phyloP scores from a whole-genome alignment of 345 rosid genomes.

The Populus davidiana region DNA sequence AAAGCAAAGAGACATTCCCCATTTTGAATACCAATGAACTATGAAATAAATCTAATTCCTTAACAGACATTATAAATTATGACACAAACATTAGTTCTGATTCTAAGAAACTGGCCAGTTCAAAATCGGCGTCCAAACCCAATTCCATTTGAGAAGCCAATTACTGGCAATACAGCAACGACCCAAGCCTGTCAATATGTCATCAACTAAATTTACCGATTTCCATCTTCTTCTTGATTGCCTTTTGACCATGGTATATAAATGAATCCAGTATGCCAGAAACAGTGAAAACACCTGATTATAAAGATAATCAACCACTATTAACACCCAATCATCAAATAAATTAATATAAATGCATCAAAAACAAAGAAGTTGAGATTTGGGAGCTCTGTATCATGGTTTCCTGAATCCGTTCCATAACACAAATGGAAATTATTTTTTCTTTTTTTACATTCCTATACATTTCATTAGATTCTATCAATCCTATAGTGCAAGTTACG shows the following conservation, averaged over 20 bases:
- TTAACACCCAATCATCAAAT: neutral
- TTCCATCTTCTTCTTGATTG: constrained; percentile 97
- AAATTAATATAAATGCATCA: neutral
- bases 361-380: neutral
- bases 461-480: neutral
- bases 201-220: constrained; percentile 77
- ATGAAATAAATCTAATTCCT: neutral
- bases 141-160: neutral
- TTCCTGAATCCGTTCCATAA: neutral
- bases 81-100: constrained; percentile 1
- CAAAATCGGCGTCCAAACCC: constrained; percentile 1
- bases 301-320: constrained; percentile 2
- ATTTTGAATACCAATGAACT: neutral
- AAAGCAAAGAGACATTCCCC: neutral
- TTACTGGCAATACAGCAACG: neutral
- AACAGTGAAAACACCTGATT: constrained; percentile 80
- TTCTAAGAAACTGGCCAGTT: constrained; percentile 3
- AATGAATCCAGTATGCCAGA: constrained; percentile 90
- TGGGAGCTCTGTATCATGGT: neutral
- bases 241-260: constrained; percentile 83
- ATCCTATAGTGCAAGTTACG: neutral
- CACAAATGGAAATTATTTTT: no score
- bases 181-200: neutral
- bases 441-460: neutral
- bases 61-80: neutral